A percentile compares a stretch with the other conserved stretches of the same genome.
Evolutionary conservation across 148 eudicot genomes (phyloP).

Genomic region (Selenicereus undatus): DNA sequence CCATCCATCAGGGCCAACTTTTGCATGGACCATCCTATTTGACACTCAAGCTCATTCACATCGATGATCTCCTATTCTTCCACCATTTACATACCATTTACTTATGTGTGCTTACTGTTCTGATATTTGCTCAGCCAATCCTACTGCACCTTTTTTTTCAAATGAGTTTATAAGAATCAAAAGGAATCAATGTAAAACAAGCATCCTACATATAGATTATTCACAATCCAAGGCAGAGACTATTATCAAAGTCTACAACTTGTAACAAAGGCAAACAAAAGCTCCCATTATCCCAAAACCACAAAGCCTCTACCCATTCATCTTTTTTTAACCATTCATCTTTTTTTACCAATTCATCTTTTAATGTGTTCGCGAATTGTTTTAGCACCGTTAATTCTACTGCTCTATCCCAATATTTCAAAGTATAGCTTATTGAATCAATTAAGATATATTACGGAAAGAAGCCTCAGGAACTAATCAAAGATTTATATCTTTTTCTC

Average conservation of each 20-base stretch:
- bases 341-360: not conserved
- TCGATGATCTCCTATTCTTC: not conserved
- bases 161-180: not conserved
- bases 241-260: not conserved
- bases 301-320: not conserved
- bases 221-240: not conserved
- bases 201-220: not conserved
- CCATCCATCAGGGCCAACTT: too few species aligned
- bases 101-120: not conserved
- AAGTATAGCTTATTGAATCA: too few species aligned
- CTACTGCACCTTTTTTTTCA: not conserved
- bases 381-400: not conserved
- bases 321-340: not conserved
- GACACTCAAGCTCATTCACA: too few species aligned
- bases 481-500: too few species aligned
- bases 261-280: not conserved
- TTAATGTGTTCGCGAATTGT: not conserved
- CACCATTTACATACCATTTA: not conserved
- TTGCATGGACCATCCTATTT: too few species aligned
- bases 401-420: not conserved
- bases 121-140: not conserved
- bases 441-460: too few species aligned
- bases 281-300: not conserved
- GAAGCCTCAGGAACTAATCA: too few species aligned
- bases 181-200: too few species aligned